Base-by-base conservation (phyloP, 1,139 yeast species). In the Yarrowia galli region DNA sequence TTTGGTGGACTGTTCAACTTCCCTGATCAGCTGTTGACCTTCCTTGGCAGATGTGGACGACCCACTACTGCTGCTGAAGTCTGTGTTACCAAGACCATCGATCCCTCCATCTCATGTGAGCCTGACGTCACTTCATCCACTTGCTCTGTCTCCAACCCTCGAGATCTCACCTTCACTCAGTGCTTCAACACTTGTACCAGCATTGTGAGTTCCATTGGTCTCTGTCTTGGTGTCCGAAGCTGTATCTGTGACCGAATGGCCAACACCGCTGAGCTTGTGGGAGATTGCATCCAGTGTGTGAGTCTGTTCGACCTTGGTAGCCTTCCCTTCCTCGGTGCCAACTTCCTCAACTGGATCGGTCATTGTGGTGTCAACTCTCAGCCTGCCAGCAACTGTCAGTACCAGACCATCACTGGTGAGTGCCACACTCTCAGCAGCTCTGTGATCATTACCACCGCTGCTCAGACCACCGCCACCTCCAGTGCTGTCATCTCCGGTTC, bases 311-410 rank as follows among this genome's bases (percentile, higher is more conserved):
- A 54, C 13, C 61, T 54, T n/a, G 61, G 61, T 3, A 23, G 23
- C 10, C 12, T 54, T n/a, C 61, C 61, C 2, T 23, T 54, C 22
- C 20, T 54, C 8, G 61, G 45, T 5, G 61, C 61, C 36, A 54
- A 54, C 61, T 54, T 54, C 61, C 35, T 54, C 16, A 54, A 54
- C 61, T 54, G 61, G 61, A 13, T 54, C 3, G 61, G 61, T 3
- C 2, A 16, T 1, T 54, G 61, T 54, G 46, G 46, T 16, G 36
- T 54, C 10, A 16, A 38, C 22, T 18, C 35, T 13, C 10, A 10
- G 28, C 64, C 40, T 7, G 18, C 64, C 2, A 6, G 28, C 18
- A 23, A 28, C 32, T 58, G 51, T 10, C 5, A 10, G 8, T 45
- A 42, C 42, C 51, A 28, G 38, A 58, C 64, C 28, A 58, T 58